Conservation (phyloP, 306 rosid genomes). For the Corylus avellana region DNA sequence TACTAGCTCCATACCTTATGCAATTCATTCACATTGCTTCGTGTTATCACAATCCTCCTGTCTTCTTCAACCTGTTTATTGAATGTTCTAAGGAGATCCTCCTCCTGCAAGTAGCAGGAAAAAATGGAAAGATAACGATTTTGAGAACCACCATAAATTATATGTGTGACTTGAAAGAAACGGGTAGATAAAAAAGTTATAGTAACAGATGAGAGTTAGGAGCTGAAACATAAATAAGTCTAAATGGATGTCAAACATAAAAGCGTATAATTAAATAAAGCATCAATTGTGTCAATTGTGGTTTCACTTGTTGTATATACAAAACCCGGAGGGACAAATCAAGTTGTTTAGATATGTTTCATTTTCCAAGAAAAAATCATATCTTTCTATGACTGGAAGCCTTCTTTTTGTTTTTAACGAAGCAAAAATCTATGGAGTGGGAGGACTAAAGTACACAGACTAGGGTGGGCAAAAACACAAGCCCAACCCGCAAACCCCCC, state of each 20-base stretch:
- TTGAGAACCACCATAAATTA: background rate
- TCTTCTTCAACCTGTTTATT: slow-evolving; percentile 94
- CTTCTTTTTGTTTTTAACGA: too few species aligned
- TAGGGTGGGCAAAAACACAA: too few species aligned
- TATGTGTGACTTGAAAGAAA: background rate
- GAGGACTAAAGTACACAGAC: too few species aligned
- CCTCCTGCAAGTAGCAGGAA: slow-evolving; percentile 63
- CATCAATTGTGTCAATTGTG: background rate
- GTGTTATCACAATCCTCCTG: slow-evolving; percentile 72
- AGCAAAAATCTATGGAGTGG: background rate
- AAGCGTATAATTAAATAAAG: background rate
- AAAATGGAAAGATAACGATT: slow-evolving; percentile 11
- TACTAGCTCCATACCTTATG: slow-evolving; percentile 54
- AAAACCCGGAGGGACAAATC: background rate
- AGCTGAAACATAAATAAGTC: background rate
- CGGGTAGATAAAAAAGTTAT: background rate
- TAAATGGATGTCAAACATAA: background rate
- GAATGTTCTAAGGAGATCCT: slow-evolving; percentile 68
- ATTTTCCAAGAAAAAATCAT: background rate
- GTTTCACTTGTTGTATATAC: background rate
- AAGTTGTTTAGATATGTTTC: background rate
- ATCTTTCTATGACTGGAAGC: background rate
- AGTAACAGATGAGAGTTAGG: background rate
- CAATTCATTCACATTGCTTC: slow-evolving; percentile 85
- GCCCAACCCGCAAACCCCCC: too few species aligned